Conservation (phyloP, 2,329 filamentous ascomycete species). For the Ceratocystis destructans region DNA sequence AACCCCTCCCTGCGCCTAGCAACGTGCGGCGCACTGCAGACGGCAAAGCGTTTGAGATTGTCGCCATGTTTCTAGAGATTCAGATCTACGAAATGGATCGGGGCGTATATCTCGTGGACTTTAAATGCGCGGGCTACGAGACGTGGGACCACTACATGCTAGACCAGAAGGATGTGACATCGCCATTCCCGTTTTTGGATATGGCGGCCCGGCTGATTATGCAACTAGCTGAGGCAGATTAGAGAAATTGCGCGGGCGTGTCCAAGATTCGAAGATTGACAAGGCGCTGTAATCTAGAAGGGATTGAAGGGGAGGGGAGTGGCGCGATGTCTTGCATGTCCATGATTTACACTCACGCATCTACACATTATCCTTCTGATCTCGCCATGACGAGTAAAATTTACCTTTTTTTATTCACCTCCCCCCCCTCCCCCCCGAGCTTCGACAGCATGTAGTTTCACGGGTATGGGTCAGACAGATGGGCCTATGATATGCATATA, state of each 20-base stretch:
- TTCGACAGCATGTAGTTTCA: too few species aligned
- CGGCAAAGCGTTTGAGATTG: slow-evolving; percentile 39
- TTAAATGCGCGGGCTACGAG: slow-evolving; percentile 97
- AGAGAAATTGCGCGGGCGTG: slow-evolving; percentile 17
- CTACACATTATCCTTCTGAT: too few species aligned
- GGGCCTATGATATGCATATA: too few species aligned
- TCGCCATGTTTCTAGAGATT: slow-evolving; percentile 92
- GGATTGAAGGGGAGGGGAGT: too few species aligned
- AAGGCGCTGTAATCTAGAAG: background rate
- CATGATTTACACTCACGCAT: too few species aligned
- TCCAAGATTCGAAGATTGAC: background rate
- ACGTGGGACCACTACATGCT: slow-evolving; percentile 56
- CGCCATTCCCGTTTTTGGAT: slow-evolving; percentile 90
- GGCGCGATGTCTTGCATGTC: background rate
- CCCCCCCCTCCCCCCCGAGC: too few species aligned
- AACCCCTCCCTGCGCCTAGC: slow-evolving; percentile 9
- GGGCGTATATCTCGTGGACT: slow-evolving; percentile 89
- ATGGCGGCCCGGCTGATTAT: slow-evolving; percentile 86
- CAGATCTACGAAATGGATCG: slow-evolving; percentile 91
- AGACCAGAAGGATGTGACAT: slow-evolving; percentile 89
- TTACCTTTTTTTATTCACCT: too few species aligned
- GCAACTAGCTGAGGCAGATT: slow-evolving; percentile 73
- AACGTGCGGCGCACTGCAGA: slow-evolving; percentile 27
- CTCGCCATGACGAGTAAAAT: too few species aligned
- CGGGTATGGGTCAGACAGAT: too few species aligned